Conservation (phyloP, 352 stramenopile genomes). For the Globisporangium mamillatum region DNA sequence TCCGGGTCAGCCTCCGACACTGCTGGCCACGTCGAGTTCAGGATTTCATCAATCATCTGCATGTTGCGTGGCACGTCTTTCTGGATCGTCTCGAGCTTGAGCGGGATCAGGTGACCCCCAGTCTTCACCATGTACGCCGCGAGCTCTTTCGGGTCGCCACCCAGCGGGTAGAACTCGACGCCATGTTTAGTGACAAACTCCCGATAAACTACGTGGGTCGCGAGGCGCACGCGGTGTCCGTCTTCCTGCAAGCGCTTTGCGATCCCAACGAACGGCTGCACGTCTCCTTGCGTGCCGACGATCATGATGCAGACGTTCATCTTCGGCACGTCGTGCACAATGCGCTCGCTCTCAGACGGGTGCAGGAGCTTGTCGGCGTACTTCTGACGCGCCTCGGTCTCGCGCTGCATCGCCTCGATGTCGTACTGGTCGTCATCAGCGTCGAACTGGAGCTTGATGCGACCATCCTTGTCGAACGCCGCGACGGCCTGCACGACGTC, state of each 20-base stretch:
- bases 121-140: conserved; percentile 92
- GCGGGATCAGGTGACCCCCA: conserved; percentile 65
- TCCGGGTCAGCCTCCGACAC: conserved; percentile 77
- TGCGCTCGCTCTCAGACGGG: background rate
- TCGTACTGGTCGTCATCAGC: conserved; percentile 27
- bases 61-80: conserved; percentile 85
- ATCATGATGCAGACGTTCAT: conserved; percentile 90
- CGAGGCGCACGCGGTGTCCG: conserved; percentile 90
- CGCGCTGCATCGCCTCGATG: conserved; percentile 21
- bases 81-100: conserved; percentile 57
- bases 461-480: conserved; percentile 23
- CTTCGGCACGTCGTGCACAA: conserved; percentile 11
- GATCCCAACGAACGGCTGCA: conserved; percentile 86
- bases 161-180: conserved; percentile 72
- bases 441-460: conserved; percentile 39
- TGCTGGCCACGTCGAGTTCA: conserved; percentile 85
- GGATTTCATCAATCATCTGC: conserved; percentile 90
- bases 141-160: conserved; percentile 70
- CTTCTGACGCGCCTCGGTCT: conserved; percentile 9
- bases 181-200: conserved; percentile 73
- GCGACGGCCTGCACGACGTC: conserved; percentile 19
- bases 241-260: conserved; percentile 77
- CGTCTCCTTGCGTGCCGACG: conserved; percentile 86
- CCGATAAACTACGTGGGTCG: conserved; percentile 88
- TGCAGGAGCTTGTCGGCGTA: conserved; percentile 14